A percentile compares a stretch with the other conserved stretches of the same genome.
Evolutionary conservation across 83 land plant species (phyloP).

Genomic region (Picea mariana): DNA sequence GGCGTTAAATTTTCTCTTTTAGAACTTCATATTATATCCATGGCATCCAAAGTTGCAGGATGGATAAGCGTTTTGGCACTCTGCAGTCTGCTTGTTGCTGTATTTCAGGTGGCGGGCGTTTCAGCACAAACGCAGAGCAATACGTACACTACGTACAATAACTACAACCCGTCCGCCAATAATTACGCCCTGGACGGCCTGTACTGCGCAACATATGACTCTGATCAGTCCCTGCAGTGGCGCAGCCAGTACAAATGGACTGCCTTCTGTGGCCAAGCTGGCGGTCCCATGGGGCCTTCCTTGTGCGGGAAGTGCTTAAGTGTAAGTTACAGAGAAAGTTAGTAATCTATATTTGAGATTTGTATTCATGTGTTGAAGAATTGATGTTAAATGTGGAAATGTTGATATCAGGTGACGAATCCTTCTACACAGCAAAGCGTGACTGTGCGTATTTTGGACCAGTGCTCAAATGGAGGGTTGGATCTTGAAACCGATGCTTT

Average conservation of each 20-base stretch:
- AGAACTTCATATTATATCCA: neutral
- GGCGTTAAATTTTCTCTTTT: too few species aligned
- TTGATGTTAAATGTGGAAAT: too few species aligned
- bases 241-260: neutral
- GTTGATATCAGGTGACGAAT: neutral
- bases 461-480: neutral
- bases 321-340: neutral
- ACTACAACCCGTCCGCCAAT: neutral
- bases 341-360: too few species aligned
- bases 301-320: neutral
- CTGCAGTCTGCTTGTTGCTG: neutral
- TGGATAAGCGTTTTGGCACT: neutral
- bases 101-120: neutral
- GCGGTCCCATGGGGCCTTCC: neutral
- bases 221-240: neutral
- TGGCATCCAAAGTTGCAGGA: neutral
- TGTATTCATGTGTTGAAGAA: too few species aligned
- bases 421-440: neutral
- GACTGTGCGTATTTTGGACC: neutral
- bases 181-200: neutral
- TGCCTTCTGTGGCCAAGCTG: neutral
- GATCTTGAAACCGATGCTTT: neutral
- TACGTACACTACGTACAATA: neutral
- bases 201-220: neutral
- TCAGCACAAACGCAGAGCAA: slow-evolving; percentile 1